These are phyloP conservation scores for Neofusicoccum kwambonambiense DNA, from an alignment of 2,329 filamentous ascomycete genomes.

Conservation along the genomic window DNA sequence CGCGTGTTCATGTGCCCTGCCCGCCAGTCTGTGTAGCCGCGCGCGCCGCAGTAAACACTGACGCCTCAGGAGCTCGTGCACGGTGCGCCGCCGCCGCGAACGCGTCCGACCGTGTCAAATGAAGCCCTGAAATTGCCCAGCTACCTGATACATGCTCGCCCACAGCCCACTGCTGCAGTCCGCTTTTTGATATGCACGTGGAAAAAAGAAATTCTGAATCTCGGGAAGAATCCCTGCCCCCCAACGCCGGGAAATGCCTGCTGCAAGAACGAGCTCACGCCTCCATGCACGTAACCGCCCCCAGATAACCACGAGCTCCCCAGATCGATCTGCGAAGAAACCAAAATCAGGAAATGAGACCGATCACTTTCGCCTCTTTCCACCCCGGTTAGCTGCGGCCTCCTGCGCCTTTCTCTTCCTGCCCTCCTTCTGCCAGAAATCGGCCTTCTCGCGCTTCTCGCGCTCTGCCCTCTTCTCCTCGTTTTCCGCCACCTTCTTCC, in stretches of 20 bases:
- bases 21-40: neutral
- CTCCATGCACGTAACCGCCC: conserved; percentile 12
- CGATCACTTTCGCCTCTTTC: conserved; percentile 15
- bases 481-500: conserved; percentile 77
- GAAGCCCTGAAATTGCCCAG: neutral
- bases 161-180: neutral
- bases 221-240: conserved; percentile 8
- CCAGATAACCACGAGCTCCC: conserved; percentile 15
- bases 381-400: conserved; percentile 30
- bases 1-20: conserved; percentile 4
- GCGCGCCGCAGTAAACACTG: conserved; percentile 6
- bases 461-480: conserved; percentile 81
- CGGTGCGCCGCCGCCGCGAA: neutral
- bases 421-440: conserved; percentile 90
- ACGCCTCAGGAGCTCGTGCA: neutral
- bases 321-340: conserved; percentile 12
- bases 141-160: neutral
- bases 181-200: neutral
- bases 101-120: conserved; percentile 3
- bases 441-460: conserved; percentile 88
- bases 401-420: conserved; percentile 66
- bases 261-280: conserved; percentile 13
- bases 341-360: neutral
- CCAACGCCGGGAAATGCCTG: conserved; percentile 19
- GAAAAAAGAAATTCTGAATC: conserved; percentile 10